Base-by-base conservation (phyloP, 164 flowering plant species). In the Akebia trifoliata region DNA sequence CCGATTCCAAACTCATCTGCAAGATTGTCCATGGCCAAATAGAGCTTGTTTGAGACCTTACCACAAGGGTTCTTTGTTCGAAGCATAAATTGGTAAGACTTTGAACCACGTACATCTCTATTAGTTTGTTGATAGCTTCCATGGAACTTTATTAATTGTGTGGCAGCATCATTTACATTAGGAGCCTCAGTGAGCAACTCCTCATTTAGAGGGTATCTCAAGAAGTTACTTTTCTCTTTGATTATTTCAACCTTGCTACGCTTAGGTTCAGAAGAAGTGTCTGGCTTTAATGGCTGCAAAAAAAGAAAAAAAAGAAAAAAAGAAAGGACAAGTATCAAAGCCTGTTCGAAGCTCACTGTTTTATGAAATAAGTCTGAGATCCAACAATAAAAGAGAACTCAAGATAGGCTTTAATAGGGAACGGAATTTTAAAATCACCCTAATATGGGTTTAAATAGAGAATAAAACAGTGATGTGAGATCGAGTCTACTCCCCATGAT, bases 1-100 rank as follows among this genome's bases (percentile, higher is more conserved):
- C 91, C 90, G 34, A 83, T 94, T 24, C 99, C 99, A 78, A 90
- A 94, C 72, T 90, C 72, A 67, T 94, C 95, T 37, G 99, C 96
- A 58, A 94, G 86, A 61, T 78, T 81, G 75, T 94, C 99, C 99
- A 94, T 88, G 44, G 81, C 89, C 69, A 87, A 72, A 74, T 94
- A 94, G 47, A 94, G 88, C 62, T 73, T 55, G 71, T 94, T 94
- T 38, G 99, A 72, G 42, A 94, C 99, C 68, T 85, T 83, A 50
- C 99, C 99, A 64, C 89, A 78, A 20, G 97, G 97, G 61, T 90
- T 94, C 72, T 90, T 94, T 0, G 97, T 94, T 20, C 99, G 82
- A 68, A 94, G 92, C 99, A 94, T 94, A 63, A 94, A 94, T 5
- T 84, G 79, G 75, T 94, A 94, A 12, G 81, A 69, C 61, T 68